Base-by-base conservation (phyloP, 805 yeast genomes). In the Ogataea neopini region DNA sequence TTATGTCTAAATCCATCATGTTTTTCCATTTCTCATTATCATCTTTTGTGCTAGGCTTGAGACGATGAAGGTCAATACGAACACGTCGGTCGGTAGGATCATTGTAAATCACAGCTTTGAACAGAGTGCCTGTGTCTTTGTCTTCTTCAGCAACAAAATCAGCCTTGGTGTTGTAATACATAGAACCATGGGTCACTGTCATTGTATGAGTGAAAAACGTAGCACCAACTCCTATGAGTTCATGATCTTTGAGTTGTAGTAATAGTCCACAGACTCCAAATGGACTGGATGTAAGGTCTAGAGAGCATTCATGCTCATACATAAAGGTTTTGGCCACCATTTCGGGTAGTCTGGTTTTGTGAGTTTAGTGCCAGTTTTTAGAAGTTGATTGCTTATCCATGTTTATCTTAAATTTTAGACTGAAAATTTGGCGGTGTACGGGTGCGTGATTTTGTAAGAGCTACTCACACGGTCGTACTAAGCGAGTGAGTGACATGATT, bases 11-110 rank as follows among this genome's bases (percentile, higher is more conserved):
- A 37, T 52, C 48, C 5, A 43, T 14, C 41, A 54, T 32, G 10
- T 46, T 47, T 41, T 55, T 58, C 65, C 65, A 59, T 8, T 48
- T 47, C 23, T 60, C 63, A 14, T 40, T 28, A 3, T 45, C 46
- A 26, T 54, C 56, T 11, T 43, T 35, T 5, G 36, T 15, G 17
- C 37, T 34, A 9, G 42, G n/a, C 26, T 44, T 35, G 26, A 54
- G 35, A 17, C 46, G 45, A 42, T 54, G 55, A 19, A 54, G 49
- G 40, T 54, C 59, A n/a, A 54, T 40, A 8, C 57, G 45, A 14
- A 54, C 30, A 15, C 42, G 19, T 9, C 39, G 26, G 4, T 33
- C 25, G 3, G 26, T 30, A 1, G 52, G 53, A 11, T 54, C 56
- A 37, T 45, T 47, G 34, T 52, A 52, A 7, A 39, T 35, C n/a